phyloP scores from a whole-genome alignment of 179 eudicot species.

The Vitellaria paradoxa region DNA sequence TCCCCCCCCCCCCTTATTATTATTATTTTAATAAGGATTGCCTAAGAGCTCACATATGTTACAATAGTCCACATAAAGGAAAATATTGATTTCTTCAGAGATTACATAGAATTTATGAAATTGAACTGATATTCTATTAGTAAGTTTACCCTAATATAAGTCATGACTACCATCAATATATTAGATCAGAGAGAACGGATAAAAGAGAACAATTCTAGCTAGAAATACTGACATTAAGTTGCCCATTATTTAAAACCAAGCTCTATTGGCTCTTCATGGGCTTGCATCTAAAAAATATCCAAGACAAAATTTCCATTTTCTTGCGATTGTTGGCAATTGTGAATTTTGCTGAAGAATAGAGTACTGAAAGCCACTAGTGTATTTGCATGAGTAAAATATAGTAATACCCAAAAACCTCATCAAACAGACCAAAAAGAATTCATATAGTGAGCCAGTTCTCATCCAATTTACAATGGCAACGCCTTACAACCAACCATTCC shows the following conservation, averaged over 20 bases:
- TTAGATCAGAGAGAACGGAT: background rate
- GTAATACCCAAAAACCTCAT: background rate
- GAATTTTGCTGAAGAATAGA: background rate
- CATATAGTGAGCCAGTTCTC: background rate
- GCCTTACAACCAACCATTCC: background rate
- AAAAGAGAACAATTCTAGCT: background rate
- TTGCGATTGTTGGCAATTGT: background rate
- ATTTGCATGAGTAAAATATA: too few species aligned
- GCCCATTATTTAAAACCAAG: background rate
- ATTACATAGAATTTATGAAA: background rate
- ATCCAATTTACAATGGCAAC: background rate
- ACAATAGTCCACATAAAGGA: background rate
- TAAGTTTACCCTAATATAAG: background rate
- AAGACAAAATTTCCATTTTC: background rate
- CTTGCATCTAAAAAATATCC: background rate
- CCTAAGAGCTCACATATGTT: too few species aligned
- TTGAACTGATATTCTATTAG: background rate
- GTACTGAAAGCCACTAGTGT: background rate
- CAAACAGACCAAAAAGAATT: slow-evolving; percentile 1
- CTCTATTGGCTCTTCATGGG: background rate
- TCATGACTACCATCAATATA: background rate
- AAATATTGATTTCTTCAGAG: background rate
- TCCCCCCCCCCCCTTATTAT: too few species aligned
- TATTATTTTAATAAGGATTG: background rate
- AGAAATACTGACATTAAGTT: background rate